phyloP scores from a whole-genome alignment of 495 filamentous ascomycete genomes.

The Talaromyces borbonicus region DNA sequence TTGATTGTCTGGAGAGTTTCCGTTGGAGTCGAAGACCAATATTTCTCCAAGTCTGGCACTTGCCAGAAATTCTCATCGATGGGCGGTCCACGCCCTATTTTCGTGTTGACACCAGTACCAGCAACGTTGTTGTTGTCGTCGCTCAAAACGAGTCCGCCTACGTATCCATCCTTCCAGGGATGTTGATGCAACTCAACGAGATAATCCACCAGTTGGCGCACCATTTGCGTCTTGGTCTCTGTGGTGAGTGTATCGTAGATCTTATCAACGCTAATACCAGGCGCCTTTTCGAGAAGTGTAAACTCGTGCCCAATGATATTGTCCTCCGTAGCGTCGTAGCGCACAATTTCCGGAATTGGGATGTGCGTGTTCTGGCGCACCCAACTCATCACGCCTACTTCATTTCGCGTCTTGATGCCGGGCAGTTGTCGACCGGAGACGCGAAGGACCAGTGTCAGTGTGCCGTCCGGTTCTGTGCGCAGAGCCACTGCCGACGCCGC shows the following conservation, averaged over 20 bases:
- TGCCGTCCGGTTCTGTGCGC: background rate
- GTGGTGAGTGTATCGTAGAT: conserved; percentile 17
- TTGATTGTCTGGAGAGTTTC: conserved; percentile 16
- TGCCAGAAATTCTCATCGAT: conserved; percentile 27
- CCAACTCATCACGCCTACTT: conserved; percentile 25
- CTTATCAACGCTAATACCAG: conserved; percentile 16
- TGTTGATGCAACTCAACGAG: conserved; percentile 20
- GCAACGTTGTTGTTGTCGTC: too few relatives aligned
- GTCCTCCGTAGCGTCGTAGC: conserved; percentile 15
- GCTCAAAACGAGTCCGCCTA: conserved; percentile 15
- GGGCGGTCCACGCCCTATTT: conserved; percentile 7
- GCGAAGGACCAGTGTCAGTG: conserved; percentile 20
- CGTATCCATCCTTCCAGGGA: conserved; percentile 10
- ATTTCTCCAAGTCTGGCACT: conserved; percentile 13
- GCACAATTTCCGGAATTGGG: conserved; percentile 18
- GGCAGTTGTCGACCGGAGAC: conserved; percentile 23
- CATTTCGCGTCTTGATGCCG: conserved; percentile 25
- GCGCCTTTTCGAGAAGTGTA: conserved; percentile 16
- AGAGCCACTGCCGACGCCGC: too few relatives aligned
- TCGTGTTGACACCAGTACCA: too few relatives aligned
- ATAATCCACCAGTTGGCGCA: conserved; percentile 20
- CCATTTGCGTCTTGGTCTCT: conserved; percentile 9
- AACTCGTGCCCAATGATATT: conserved; percentile 25
- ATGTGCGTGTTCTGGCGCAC: conserved; percentile 18
- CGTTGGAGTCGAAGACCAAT: conserved; percentile 16